Conservation (phyloP, 495 filamentous ascomycete species). For the Penicillium macrosclerotiorum region DNA sequence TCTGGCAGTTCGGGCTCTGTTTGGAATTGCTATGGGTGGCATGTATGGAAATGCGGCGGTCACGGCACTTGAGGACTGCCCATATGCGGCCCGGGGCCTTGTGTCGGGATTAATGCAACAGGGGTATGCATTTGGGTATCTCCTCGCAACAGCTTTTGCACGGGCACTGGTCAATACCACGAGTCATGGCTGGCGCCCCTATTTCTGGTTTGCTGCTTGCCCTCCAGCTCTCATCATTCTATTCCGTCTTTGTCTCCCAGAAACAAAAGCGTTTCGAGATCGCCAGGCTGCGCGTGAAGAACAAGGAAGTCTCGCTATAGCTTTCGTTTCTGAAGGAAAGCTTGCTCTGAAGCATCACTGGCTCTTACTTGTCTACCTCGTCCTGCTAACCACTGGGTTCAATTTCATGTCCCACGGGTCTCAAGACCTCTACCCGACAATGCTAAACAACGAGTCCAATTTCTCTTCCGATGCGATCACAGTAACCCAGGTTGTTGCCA, state of each 20-base stretch:
- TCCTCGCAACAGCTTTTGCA: conserved; percentile 68
- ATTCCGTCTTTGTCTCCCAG: conserved; percentile 65
- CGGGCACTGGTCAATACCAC: conserved; percentile 64
- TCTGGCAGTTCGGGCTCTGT: conserved; percentile 66
- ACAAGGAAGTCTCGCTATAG: conserved; percentile 3
- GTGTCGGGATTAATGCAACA: conserved; percentile 73
- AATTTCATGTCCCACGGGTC: conserved; percentile 41
- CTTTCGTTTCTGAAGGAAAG: conserved; percentile 25
- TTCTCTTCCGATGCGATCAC: conserved; percentile 31
- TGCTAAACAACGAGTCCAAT: conserved; percentile 36
- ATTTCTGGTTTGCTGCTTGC: conserved; percentile 76
- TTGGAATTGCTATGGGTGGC: conserved; percentile 75
- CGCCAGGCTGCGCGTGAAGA: conserved; percentile 34
- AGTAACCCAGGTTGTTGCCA: conserved; percentile 33
- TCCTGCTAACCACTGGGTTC: conserved; percentile 43
- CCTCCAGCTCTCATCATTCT: conserved; percentile 70
- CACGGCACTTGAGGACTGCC: conserved; percentile 74
- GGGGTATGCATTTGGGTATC: conserved; percentile 73
- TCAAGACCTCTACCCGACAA: conserved; percentile 47
- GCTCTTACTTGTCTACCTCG: conserved; percentile 41
- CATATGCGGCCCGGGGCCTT: conserved; percentile 62
- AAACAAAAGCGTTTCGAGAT: conserved; percentile 52
- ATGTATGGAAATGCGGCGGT: conserved; percentile 77
- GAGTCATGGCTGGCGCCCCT: conserved; percentile 61
- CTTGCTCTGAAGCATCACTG: conserved; percentile 34